Conservation (phyloP, 768 basidiomycete species). For the Pisolithus marmoratus region DNA sequence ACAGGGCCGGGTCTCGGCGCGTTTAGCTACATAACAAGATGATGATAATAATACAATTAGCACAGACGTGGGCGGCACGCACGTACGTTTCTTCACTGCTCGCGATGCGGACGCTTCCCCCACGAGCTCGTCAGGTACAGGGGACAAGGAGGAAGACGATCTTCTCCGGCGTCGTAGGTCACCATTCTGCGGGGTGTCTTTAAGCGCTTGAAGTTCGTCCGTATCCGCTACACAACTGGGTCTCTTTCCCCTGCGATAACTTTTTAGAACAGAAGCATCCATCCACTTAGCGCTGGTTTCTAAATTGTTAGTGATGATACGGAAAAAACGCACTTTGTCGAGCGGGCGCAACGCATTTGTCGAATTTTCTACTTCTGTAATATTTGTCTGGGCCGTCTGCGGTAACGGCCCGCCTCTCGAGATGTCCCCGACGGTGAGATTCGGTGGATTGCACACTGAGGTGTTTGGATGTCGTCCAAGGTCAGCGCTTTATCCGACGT, state of each 20-base stretch:
- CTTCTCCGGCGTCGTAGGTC: slow-evolving; percentile 10
- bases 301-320: no score
- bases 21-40: slow-evolving; percentile 42
- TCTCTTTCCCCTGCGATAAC: slow-evolving; percentile 42
- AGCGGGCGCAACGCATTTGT: slow-evolving; percentile 7
- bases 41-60: no score
- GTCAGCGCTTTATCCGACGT: neutral
- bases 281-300: neutral
- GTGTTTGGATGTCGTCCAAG: slow-evolving; percentile 3
- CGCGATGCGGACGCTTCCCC: slow-evolving; percentile 12
- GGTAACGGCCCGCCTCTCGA: neutral
- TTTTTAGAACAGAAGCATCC: neutral
- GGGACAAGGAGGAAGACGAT: slow-evolving; percentile 32
- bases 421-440: neutral
- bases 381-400: neutral
- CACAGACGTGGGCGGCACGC: neutral
- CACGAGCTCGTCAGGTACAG: slow-evolving; percentile 22
- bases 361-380: neutral
- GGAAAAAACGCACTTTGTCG: slow-evolving; percentile 24
- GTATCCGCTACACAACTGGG: slow-evolving; percentile 31
- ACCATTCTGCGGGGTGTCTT: neutral
- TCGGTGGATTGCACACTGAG: slow-evolving; percentile 4
- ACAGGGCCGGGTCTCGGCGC: slow-evolving; percentile 70
- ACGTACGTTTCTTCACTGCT: slow-evolving; percentile 47
- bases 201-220: neutral